Evolutionary conservation across 129 eudicot genomes (phyloP).

Genomic region (Rutidosis leptorrhynchoides): DNA sequence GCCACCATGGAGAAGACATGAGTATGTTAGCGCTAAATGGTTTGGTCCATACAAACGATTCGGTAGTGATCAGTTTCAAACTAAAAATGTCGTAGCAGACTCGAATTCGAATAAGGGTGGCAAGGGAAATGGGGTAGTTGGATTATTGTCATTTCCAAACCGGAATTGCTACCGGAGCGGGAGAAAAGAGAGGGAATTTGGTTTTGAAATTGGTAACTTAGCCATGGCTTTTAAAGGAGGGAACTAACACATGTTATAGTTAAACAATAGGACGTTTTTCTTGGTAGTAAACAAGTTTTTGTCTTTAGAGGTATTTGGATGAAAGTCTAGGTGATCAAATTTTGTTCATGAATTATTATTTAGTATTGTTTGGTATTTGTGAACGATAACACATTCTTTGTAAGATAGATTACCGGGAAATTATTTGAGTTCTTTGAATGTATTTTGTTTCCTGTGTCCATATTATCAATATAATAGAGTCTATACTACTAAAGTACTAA

Average conservation of each 20-base stretch:
- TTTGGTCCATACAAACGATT: slow-evolving; percentile 57
- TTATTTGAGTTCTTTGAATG: too few relatives aligned
- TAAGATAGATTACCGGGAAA: too few relatives aligned
- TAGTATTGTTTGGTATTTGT: too few relatives aligned
- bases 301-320: too few relatives aligned
- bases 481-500: too few relatives aligned
- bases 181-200: slow-evolving; percentile 30
- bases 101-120: background rate
- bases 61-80: slow-evolving; percentile 27
- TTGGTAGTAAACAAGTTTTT: too few relatives aligned
- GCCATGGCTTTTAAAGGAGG: slow-evolving; percentile 36
- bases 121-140: slow-evolving; percentile 23
- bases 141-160: slow-evolving; percentile 28
- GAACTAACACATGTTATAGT: slow-evolving; percentile 1
- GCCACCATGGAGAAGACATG: slow-evolving; percentile 73
- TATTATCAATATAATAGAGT: too few relatives aligned
- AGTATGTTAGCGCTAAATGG: slow-evolving; percentile 60
- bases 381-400: too few relatives aligned
- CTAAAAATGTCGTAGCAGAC: background rate
- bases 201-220: slow-evolving; percentile 48
- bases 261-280: too few relatives aligned
- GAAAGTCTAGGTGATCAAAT: too few relatives aligned
- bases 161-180: slow-evolving; percentile 20
- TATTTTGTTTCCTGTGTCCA: too few relatives aligned
- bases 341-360: too few relatives aligned